Base-by-base conservation (phyloP, 1,284 basidiomycete genomes). In the Malassezia arunalokei region DNA sequence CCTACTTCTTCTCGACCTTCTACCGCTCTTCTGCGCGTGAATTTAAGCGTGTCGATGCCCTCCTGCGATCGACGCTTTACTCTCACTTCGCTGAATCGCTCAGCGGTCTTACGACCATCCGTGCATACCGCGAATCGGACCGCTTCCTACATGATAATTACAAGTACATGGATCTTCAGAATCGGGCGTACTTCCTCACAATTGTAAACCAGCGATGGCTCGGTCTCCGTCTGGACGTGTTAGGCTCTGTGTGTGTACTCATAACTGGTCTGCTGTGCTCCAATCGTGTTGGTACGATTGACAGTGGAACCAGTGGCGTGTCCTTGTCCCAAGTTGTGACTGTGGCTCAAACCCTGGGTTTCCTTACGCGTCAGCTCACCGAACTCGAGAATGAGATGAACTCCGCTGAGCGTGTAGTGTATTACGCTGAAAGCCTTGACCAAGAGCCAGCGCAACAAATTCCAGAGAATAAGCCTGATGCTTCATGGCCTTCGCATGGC, bases 21-120 rank as follows among this genome's bases (percentile, higher is more conserved):
- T 95, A 95, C 72, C 82, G 87, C 38, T 79, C 83, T 1, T 87
- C 85, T 65, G 87, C 90, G 3, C 79, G 89, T 64, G 89, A 94
- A 72, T 77, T 94, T 61, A 94, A 94, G 78, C 79, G 83, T 9
- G 70, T 85, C 14, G 84, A 85, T 66, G 83, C 83, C 0, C 63
- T 85, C 9, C 77, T 85, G 63, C 68, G 74, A 12, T 84, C 82
- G 1, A 73, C 81, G 2, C 76, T 87, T n/a, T 89, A 90, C 68
- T 82, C 85, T 6, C 86, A 89, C 73, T 81, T 90, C 70, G 84
- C 83, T 43, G 91, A 95, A 75, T 84, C 83, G n/a, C 77, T 92
- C 7, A 82, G 83, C 8, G 88, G 88, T 17, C 76, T 91, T 40
- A 79, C 84, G 1, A 91, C 87, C 1, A 87, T 91, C 46, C 81